phyloP scores from a whole-genome alignment of 2,329 filamentous ascomycete species.

The Cadophora sp. region DNA sequence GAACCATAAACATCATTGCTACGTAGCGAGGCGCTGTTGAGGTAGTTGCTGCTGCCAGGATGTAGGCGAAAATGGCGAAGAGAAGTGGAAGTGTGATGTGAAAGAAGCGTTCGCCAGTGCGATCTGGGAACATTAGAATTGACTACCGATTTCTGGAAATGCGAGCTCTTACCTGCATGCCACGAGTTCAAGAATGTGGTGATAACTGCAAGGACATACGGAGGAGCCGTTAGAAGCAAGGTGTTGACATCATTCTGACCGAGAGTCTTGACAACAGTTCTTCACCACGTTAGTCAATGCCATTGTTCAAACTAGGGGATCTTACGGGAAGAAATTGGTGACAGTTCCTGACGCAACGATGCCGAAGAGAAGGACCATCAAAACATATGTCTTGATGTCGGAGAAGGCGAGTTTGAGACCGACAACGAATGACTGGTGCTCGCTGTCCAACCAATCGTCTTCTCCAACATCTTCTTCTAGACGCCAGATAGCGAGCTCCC shows the following conservation, averaged over 20 bases:
- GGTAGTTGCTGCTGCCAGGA: conserved; percentile 70
- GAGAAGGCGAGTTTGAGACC: conserved; percentile 58
- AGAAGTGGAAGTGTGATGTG: conserved; percentile 69
- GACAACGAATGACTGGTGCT: conserved; percentile 60
- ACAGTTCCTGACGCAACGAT: conserved; percentile 64
- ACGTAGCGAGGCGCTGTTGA: conserved; percentile 68
- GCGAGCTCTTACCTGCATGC: conserved; percentile 56
- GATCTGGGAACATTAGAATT: conserved; percentile 50
- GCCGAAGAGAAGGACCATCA: conserved; percentile 54
- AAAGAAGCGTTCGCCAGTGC: conserved; percentile 72
- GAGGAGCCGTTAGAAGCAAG: conserved; percentile 68
- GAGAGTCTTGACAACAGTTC: conserved; percentile 71
- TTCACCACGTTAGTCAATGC: conserved; percentile 44
- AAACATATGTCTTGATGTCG: conserved; percentile 56
- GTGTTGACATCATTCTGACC: conserved; percentile 66
- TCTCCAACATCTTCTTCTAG: conserved; percentile 69
- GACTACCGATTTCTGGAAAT: neutral
- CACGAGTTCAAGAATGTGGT: conserved; percentile 70
- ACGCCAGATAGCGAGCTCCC: conserved; percentile 63
- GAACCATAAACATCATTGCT: conserved; percentile 75
- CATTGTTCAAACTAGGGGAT: conserved; percentile 52
- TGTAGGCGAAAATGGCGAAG: conserved; percentile 68
- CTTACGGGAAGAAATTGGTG: conserved; percentile 69
- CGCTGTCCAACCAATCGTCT: conserved; percentile 64
- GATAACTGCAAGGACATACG: conserved; percentile 67